Evolutionary conservation across 2,329 filamentous ascomycete species (phyloP).

Genomic region (Sarocladium strictum): DNA sequence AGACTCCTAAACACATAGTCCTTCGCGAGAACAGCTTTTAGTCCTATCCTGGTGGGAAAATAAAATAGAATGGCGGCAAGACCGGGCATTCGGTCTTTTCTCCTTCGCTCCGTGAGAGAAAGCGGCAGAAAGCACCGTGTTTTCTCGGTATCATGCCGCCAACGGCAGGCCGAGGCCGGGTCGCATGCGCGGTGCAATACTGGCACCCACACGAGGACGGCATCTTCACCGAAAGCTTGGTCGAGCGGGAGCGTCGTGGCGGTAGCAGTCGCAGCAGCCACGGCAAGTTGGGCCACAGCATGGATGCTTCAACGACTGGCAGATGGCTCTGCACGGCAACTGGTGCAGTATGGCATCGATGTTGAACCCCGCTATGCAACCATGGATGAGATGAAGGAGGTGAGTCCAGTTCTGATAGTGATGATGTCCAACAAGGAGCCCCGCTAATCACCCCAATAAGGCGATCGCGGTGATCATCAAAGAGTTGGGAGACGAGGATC

Average conservation of each 20-base stretch:
- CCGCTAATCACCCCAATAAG: slow-evolving; percentile 25
- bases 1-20: background rate
- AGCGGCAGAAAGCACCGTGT: background rate
- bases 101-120: background rate
- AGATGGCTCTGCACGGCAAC: background rate
- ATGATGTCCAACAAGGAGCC: background rate
- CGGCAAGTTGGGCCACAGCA: background rate
- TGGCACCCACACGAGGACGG: background rate
- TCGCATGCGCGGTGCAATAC: background rate
- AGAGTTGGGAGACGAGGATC: slow-evolving; percentile 42
- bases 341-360: slow-evolving; percentile 15
- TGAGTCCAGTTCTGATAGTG: slow-evolving; percentile 9
- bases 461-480: slow-evolving; percentile 50
- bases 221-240: slow-evolving; percentile 1
- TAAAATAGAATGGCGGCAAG: slow-evolving; percentile 1
- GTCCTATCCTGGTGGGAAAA: background rate
- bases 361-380: slow-evolving; percentile 29
- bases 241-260: slow-evolving; percentile 10
- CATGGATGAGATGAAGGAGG: slow-evolving; percentile 25
- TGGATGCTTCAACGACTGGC: background rate
- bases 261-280: slow-evolving; percentile 6
- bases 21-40: background rate
- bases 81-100: background rate
- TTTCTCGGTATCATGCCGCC: slow-evolving; percentile 6
- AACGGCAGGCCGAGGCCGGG: background rate